Evolutionary conservation across 495 filamentous ascomycete species (phyloP).

Genomic region (Annulohypoxylon bovei): DNA sequence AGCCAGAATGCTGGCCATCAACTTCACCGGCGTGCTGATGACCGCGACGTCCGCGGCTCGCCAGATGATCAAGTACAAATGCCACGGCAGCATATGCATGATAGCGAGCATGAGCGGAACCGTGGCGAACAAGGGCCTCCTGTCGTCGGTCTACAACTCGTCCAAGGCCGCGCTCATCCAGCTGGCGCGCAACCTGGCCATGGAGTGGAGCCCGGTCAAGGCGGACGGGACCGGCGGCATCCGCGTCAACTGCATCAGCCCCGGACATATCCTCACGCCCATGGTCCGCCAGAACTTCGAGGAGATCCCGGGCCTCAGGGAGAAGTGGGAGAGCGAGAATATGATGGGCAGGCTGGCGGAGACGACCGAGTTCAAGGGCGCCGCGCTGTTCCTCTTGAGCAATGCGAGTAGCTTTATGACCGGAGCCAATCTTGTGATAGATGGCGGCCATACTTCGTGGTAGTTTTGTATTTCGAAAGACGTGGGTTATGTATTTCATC

Average conservation of each 20-base stretch:
- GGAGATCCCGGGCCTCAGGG: conserved; percentile 66
- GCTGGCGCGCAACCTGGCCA: conserved; percentile 69
- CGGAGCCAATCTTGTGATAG: conserved; percentile 67
- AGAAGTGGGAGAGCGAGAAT: conserved; percentile 73
- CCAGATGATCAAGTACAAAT: conserved; percentile 79
- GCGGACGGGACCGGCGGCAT: conserved; percentile 63
- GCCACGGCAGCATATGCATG: conserved; percentile 73
- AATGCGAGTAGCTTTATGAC: conserved; percentile 79
- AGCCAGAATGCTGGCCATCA: conserved; percentile 75
- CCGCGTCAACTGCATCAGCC: conserved; percentile 72
- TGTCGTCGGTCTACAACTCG: conserved; percentile 72
- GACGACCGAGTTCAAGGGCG: conserved; percentile 74
- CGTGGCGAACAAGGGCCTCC: conserved; percentile 78
- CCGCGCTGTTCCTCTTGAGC: conserved; percentile 66
- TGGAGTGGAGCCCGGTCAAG: conserved; percentile 71
- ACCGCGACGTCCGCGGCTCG: conserved; percentile 75
- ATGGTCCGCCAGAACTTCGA: conserved; percentile 76
- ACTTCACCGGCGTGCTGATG: conserved; percentile 82
- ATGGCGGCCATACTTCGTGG: conserved; percentile 68
- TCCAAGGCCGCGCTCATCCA: conserved; percentile 77
- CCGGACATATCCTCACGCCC: conserved; percentile 77
- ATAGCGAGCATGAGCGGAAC: conserved; percentile 79
- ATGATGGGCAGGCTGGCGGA: conserved; percentile 73
- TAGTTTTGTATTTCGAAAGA: conserved; percentile 16
- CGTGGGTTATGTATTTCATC: background rate